A percentile compares a stretch with the other conserved stretches of the same genome.
Evolutionary conservation across 2,329 filamentous ascomycete genomes (phyloP).

Genomic region (Paecilomyces dactylethromorphus): DNA sequence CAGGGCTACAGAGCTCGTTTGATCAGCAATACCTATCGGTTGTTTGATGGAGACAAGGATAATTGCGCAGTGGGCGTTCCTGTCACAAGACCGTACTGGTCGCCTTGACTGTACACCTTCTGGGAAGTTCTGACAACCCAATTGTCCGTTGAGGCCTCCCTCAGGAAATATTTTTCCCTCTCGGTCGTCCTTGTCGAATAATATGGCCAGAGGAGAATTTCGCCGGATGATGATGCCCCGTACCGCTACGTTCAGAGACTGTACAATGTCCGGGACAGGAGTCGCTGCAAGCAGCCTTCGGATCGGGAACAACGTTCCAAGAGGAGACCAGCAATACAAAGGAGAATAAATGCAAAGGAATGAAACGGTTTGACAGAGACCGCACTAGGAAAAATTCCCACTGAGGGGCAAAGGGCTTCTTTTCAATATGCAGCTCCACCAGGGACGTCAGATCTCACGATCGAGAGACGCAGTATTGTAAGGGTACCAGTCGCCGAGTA

Average conservation of each 20-base stretch:
- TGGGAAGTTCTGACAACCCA: no score
- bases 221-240: background rate
- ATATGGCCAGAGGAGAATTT: background rate
- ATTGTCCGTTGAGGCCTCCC: no score
- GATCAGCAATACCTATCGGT: background rate
- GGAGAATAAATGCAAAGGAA: background rate
- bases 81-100: background rate
- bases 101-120: background rate
- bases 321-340: background rate
- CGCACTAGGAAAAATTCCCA: background rate
- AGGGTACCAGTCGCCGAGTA: slow-evolving; percentile 11
- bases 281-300: background rate
- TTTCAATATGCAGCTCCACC: background rate
- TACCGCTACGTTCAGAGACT: background rate
- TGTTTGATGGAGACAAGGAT: background rate
- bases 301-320: background rate
- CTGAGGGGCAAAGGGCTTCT: background rate
- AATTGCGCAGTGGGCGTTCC: background rate
- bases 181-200: background rate
- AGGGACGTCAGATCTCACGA: slow-evolving; percentile 6
- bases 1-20: background rate
- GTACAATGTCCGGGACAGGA: background rate
- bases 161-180: background rate
- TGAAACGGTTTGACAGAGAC: background rate
- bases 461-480: slow-evolving; percentile 10